A percentile compares a stretch with the other conserved stretches of the same genome.
Evolutionary conservation across 2,329 filamentous ascomycete genomes (phyloP).

Genomic region (Spiromastix sp.): DNA sequence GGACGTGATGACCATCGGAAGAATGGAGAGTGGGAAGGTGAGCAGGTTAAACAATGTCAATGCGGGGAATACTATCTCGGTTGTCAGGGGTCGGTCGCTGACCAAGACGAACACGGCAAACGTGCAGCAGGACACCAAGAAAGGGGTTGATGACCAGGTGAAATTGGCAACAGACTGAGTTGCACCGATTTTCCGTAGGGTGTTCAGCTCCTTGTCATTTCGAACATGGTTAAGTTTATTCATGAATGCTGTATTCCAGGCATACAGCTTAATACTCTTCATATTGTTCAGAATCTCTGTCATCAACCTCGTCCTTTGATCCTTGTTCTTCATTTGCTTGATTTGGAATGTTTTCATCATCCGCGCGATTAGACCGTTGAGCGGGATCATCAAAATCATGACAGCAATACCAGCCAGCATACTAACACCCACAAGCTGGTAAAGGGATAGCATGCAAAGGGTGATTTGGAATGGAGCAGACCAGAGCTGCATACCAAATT

Average conservation of each 20-base stretch:
- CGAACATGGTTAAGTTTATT: slow-evolving; percentile 92
- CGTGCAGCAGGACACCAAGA: slow-evolving; percentile 92
- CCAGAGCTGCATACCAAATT: slow-evolving; percentile 93
- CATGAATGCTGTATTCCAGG: slow-evolving; percentile 95
- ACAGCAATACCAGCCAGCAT: slow-evolving; percentile 92
- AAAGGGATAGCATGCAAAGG: slow-evolving; percentile 90
- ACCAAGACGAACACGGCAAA: slow-evolving; percentile 91
- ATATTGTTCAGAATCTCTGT: slow-evolving; percentile 99
- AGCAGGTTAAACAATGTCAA: slow-evolving; percentile 89
- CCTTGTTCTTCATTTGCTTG: slow-evolving; percentile 98
- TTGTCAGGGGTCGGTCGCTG: slow-evolving; percentile 68
- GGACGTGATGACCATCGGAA: slow-evolving; percentile 96
- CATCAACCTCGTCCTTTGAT: slow-evolving; percentile 82
- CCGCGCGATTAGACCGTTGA: slow-evolving; percentile 84
- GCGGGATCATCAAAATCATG: slow-evolving; percentile 95
- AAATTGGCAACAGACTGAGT: slow-evolving; percentile 93
- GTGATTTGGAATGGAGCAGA: slow-evolving; percentile 94
- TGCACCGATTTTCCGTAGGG: slow-evolving; percentile 88
- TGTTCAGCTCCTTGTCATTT: slow-evolving; percentile 93
- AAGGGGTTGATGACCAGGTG: slow-evolving; percentile 94
- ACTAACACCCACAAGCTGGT: slow-evolving; percentile 85
- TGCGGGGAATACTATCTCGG: slow-evolving; percentile 91
- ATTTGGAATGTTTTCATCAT: slow-evolving; percentile 94
- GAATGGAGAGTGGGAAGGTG: slow-evolving; percentile 83
- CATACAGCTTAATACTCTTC: slow-evolving; percentile 98